Conservation (phyloP, 768 basidiomycete genomes). For the Tricholoma sp. region DNA sequence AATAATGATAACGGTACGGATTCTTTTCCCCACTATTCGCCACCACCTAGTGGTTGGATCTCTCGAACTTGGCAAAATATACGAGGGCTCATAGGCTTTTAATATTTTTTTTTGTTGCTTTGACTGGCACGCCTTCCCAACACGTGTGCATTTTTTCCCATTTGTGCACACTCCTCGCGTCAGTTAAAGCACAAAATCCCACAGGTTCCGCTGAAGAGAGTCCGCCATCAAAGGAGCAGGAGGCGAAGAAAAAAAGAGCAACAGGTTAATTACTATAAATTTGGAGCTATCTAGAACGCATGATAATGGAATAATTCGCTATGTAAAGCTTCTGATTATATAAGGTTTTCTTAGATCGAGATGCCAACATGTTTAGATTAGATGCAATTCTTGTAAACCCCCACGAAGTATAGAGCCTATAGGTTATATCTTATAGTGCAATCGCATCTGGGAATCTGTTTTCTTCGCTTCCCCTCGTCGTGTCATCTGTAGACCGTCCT, state of each 20-base stretch:
- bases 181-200: slow-evolving; percentile 19
- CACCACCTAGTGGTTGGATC: slow-evolving; percentile 61
- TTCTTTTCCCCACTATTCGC: slow-evolving; percentile 55
- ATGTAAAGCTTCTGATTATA: background rate
- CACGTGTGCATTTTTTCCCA: slow-evolving; percentile 13
- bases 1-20: slow-evolving; percentile 68
- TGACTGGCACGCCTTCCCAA: slow-evolving; percentile 42
- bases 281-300: slow-evolving; percentile 8
- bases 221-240: slow-evolving; percentile 33
- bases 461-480: slow-evolving; percentile 7
- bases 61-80: slow-evolving; percentile 65
- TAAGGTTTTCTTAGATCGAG: slow-evolving; percentile 3
- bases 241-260: slow-evolving; percentile 45
- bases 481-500: slow-evolving; percentile 18
- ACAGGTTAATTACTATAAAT: slow-evolving; percentile 31
- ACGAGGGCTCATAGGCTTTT: slow-evolving; percentile 66
- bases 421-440: slow-evolving; percentile 1
- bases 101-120: slow-evolving; percentile 39
- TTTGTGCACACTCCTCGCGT: slow-evolving; percentile 19
- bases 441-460: slow-evolving; percentile 10
- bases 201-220: slow-evolving; percentile 20
- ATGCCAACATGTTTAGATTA: background rate
- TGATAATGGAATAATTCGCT: slow-evolving; percentile 8
- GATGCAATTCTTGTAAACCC: background rate
- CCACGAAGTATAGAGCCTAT: background rate